Evolutionary conservation across 495 filamentous ascomycete species (phyloP).

Genomic region (Terfezia claveryi): DNA sequence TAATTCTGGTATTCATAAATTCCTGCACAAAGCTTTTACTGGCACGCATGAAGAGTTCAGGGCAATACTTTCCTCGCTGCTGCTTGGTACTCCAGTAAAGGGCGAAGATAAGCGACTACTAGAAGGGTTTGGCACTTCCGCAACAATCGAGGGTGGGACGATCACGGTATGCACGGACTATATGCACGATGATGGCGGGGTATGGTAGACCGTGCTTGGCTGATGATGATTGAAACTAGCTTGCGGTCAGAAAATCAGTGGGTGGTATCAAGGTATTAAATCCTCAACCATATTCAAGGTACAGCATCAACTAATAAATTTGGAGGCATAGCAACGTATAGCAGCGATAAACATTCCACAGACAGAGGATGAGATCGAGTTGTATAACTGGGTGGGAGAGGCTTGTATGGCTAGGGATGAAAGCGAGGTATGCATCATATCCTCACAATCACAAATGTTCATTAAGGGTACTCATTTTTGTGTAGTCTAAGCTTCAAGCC

Average conservation of each 20-base stretch:
- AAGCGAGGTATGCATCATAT: conserved; percentile 1
- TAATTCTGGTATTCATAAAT: conserved; percentile 8
- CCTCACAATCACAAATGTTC: background rate
- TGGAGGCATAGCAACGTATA: conserved; percentile 5
- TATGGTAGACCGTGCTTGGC: no score
- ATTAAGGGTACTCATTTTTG: background rate
- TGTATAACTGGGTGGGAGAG: conserved; percentile 17
- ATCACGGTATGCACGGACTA: conserved; percentile 6
- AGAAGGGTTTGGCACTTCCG: conserved; percentile 10
- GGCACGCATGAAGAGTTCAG: conserved; percentile 9
- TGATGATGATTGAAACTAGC: background rate
- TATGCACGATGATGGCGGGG: background rate
- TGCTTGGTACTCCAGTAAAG: conserved; percentile 2
- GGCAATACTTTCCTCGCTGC: conserved; percentile 6
- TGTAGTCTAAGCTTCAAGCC: conserved; percentile 1
- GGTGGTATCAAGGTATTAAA: conserved; percentile 10
- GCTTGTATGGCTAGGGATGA: conserved; percentile 5
- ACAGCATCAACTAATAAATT: background rate
- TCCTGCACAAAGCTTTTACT: conserved; percentile 12
- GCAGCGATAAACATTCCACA: conserved; percentile 12
- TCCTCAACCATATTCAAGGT: background rate
- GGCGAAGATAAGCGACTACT: conserved; percentile 3
- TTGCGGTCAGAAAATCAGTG: conserved; percentile 14
- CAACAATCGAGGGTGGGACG: conserved; percentile 5
- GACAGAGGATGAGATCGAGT: conserved; percentile 11